Conservation (phyloP, 106 monocot genomes). For the Dactylorhiza incarnata region DNA sequence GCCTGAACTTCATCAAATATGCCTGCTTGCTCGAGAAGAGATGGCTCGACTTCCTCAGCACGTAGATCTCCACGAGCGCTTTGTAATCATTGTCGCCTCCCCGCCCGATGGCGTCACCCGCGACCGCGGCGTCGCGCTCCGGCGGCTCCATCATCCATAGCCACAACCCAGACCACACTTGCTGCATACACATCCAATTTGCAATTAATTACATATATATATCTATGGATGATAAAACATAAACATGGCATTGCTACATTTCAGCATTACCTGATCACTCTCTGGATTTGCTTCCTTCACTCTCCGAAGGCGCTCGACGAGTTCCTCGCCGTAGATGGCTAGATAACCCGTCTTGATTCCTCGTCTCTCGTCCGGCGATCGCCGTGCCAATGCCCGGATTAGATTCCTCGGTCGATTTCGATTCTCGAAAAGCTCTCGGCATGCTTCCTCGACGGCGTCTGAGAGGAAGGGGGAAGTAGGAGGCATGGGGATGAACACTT, state of each 20-base stretch:
- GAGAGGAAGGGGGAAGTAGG: not conserved
- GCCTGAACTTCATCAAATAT: slow-evolving; percentile 27
- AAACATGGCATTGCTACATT: not conserved
- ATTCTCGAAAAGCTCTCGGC: slow-evolving; percentile 3
- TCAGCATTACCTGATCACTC: not conserved
- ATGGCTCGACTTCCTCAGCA: slow-evolving; percentile 37
- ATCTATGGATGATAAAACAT: too few species aligned
- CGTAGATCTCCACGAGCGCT: slow-evolving; percentile 37
- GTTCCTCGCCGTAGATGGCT: slow-evolving; percentile 22
- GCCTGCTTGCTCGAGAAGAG: slow-evolving; percentile 32
- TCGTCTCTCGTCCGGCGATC: slow-evolving; percentile 13
- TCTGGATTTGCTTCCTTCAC: slow-evolving; percentile 16
- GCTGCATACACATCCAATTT: not conserved
- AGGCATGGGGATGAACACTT: not conserved
- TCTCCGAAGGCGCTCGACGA: slow-evolving; percentile 19
- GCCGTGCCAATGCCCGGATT: slow-evolving; percentile 4
- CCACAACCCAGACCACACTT: slow-evolving; percentile 9
- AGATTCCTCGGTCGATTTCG: not conserved
- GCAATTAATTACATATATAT: not conserved
- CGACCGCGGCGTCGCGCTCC: slow-evolving; percentile 32
- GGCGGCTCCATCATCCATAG: slow-evolving; percentile 38
- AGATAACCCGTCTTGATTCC: slow-evolving; percentile 26
- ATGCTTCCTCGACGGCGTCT: slow-evolving; percentile 1
- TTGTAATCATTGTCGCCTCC: slow-evolving; percentile 17
- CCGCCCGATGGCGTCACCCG: slow-evolving; percentile 10